These are phyloP conservation scores for Paecilomyces dactylethromorphus DNA, from an alignment of 2,329 filamentous ascomycete species.

Conservation along the genomic window DNA sequence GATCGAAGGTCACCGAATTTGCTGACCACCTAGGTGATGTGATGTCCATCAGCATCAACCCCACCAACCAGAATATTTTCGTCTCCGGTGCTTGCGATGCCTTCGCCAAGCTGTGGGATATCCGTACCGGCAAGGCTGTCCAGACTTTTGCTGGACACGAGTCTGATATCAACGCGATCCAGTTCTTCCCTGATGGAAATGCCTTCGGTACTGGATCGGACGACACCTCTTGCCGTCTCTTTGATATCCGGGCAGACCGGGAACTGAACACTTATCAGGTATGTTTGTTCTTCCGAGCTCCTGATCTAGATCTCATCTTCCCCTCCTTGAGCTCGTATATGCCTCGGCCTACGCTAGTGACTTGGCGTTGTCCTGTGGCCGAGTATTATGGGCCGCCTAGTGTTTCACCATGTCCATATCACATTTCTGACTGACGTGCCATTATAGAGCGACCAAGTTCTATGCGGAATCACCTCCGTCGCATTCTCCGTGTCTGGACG, in stretches of 20 bases:
- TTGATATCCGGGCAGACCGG: slow-evolving; percentile 94
- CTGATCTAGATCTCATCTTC: neutral
- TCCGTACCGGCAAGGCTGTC: slow-evolving; percentile 93
- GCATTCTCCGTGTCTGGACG: slow-evolving; percentile 95
- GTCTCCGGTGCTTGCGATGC: slow-evolving; percentile 98
- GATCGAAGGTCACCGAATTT: slow-evolving; percentile 94
- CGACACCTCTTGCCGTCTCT: slow-evolving; percentile 92
- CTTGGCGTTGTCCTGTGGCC: neutral
- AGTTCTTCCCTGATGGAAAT: slow-evolving; percentile 98
- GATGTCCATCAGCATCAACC: slow-evolving; percentile 99
- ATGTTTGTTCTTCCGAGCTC: slow-evolving; percentile 20
- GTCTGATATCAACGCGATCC: slow-evolving; percentile 98
- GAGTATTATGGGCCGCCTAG: neutral
- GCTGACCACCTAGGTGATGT: slow-evolving; percentile 97
- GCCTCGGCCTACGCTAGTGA: neutral
- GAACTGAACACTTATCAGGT: slow-evolving; percentile 64
- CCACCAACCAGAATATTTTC: slow-evolving; percentile 97
- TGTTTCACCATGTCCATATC: neutral
- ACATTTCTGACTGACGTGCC: slow-evolving; percentile 6
- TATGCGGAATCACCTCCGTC: slow-evolving; percentile 96
- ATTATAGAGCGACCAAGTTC: slow-evolving; percentile 82
- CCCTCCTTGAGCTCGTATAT: neutral
- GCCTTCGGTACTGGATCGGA: slow-evolving; percentile 97
- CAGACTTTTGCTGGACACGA: slow-evolving; percentile 98
- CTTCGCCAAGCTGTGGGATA: slow-evolving; percentile 98